phyloP scores from a whole-genome alignment of 805 yeast species.

The Lachancea sp. region DNA sequence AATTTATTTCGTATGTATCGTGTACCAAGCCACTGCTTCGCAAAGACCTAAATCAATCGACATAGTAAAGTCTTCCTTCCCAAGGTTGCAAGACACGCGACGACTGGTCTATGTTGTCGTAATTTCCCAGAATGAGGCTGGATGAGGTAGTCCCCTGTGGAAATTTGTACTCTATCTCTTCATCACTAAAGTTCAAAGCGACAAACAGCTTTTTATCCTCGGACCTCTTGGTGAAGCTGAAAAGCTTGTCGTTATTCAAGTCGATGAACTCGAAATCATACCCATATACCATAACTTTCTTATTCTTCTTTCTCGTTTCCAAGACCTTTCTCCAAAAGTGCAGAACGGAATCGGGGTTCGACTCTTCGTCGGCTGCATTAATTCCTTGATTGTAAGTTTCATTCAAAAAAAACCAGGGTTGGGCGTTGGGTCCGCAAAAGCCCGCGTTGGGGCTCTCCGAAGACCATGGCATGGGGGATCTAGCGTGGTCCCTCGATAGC shows the following conservation, averaged over 20 bases:
- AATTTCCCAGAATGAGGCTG: conserved; percentile 32
- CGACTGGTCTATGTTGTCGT: conserved; percentile 14
- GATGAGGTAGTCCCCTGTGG: conserved; percentile 27
- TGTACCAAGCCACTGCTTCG: neutral
- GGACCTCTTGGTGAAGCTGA: conserved; percentile 37
- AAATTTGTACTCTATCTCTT: conserved; percentile 29
- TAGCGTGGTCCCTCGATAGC: conserved; percentile 46
- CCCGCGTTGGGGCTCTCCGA: conserved; percentile 40
- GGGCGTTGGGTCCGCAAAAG: conserved; percentile 35
- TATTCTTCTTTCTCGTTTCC: conserved; percentile 38
- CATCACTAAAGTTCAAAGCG: conserved; percentile 39
- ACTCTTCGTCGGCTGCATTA: conserved; percentile 42
- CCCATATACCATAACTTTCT: conserved; percentile 43
- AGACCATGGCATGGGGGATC: conserved; percentile 53
- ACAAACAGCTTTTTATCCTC: conserved; percentile 33
- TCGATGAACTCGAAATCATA: conserved; percentile 39
- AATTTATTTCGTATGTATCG: neutral
- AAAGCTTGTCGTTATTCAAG: conserved; percentile 36
- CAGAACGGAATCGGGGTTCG: conserved; percentile 42
- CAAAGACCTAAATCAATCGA: conserved; percentile 1
- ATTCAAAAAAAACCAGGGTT: conserved; percentile 50
- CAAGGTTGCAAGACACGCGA: conserved; percentile 33
- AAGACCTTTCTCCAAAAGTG: conserved; percentile 42
- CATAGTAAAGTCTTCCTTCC: conserved; percentile 40
- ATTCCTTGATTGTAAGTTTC: conserved; percentile 41